Evolutionary conservation across 2,329 filamentous ascomycete genomes (phyloP).

Genomic region (Aspergillus caelatus): DNA sequence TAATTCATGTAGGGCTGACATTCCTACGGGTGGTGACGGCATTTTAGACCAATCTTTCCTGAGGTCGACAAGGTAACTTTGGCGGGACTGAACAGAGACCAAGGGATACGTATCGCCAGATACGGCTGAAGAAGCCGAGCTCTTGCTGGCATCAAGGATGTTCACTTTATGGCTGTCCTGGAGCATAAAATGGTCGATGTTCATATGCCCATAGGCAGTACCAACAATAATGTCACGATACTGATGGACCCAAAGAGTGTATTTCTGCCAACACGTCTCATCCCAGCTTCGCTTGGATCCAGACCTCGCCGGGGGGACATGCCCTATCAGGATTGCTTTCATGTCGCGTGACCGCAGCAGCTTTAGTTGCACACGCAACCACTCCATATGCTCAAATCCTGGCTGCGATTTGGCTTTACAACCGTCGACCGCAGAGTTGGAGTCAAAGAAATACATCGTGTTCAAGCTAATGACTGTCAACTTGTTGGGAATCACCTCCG

Average conservation of each 20-base stretch:
- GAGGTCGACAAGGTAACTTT: slow-evolving; percentile 78
- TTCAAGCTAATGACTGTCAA: slow-evolving; percentile 93
- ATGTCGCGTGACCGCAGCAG: slow-evolving; percentile 79
- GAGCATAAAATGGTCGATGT: slow-evolving; percentile 94
- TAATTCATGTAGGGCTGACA: slow-evolving; percentile 18
- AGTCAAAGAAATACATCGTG: slow-evolving; percentile 93
- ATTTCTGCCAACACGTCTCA: slow-evolving; percentile 98
- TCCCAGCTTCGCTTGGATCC: slow-evolving; percentile 88
- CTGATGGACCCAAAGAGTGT: slow-evolving; percentile 84
- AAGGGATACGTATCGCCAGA: slow-evolving; percentile 16
- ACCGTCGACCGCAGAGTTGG: slow-evolving; percentile 91
- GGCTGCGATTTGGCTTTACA: slow-evolving; percentile 79
- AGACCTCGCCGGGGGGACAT: slow-evolving; percentile 88
- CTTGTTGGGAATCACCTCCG: slow-evolving; percentile 83
- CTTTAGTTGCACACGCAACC: slow-evolving; percentile 86
- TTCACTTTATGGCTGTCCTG: slow-evolving; percentile 81
- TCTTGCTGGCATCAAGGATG: slow-evolving; percentile 48
- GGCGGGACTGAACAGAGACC: slow-evolving; percentile 62
- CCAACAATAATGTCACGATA: slow-evolving; percentile 87
- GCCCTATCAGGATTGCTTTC: slow-evolving; percentile 93
- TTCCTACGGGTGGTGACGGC: slow-evolving; percentile 55
- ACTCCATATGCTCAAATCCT: slow-evolving; percentile 93
- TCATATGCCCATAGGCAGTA: slow-evolving; percentile 92
- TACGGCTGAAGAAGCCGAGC: slow-evolving; percentile 15
- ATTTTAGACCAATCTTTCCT: slow-evolving; percentile 77